Evolutionary conservation across 345 rosid species (phyloP).

Genomic region (Eucalyptus caleyi): DNA sequence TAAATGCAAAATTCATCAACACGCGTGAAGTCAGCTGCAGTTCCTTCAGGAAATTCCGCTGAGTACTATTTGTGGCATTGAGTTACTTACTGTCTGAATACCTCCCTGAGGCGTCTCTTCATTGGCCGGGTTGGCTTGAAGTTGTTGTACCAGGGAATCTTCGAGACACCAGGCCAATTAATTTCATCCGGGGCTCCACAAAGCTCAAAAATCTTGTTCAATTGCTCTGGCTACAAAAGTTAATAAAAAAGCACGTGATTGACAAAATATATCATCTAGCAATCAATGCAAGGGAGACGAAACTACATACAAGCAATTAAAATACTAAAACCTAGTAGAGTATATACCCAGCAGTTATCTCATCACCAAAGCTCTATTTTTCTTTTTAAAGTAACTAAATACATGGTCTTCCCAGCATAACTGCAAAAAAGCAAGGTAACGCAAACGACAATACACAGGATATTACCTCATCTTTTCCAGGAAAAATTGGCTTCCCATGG

Average conservation of each 20-base stretch:
- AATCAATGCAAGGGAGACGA: not conserved
- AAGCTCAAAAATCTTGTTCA: constrained; percentile 65
- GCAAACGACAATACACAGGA: not conserved
- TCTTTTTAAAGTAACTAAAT: not conserved
- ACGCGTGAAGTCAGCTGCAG: not conserved
- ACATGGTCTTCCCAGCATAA: not conserved
- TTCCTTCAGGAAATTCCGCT: not conserved
- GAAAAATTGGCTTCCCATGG: constrained; percentile 83
- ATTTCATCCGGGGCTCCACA: constrained; percentile 71
- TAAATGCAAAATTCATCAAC: not conserved
- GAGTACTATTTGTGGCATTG: not conserved
- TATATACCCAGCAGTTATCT: not conserved
- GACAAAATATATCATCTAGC: not conserved
- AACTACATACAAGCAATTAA: not conserved
- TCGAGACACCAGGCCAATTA: constrained; percentile 73
- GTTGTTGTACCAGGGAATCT: constrained; percentile 65
- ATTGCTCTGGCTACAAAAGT: constrained; percentile 49
- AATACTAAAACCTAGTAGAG: not conserved
- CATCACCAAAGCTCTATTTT: not conserved
- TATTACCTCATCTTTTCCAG: constrained; percentile 85
- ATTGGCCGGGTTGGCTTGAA: constrained; percentile 63
- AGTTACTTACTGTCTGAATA: constrained; percentile 63
- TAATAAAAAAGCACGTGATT: not conserved
- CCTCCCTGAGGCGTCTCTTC: constrained; percentile 76
- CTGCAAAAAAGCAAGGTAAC: not conserved